Base-by-base conservation (phyloP, 2,329 filamentous ascomycete species). In the Epichloe hybrida region DNA sequence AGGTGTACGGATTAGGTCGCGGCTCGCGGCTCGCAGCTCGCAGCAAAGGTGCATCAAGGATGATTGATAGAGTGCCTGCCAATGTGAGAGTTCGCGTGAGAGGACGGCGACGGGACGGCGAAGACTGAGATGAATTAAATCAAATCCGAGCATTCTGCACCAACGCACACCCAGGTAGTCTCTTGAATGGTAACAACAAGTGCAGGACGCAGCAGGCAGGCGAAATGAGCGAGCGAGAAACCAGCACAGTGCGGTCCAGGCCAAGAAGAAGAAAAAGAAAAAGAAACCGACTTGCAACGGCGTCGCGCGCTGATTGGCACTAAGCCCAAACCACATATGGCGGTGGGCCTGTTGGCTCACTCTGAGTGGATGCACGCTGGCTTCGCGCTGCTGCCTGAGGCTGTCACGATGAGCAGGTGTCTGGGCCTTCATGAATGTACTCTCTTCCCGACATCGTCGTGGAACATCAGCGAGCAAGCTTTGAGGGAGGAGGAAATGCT, bases 361-460 rank as follows among this genome's bases (percentile, higher is more conserved):
- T 37, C 12, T 50, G 34, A 50, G 20, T 50, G 31, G 48, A 9
- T 31, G 39, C 21, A 40, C 11, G 7, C 1, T 34, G 9, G 39
- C 47, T 38, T 51, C 38, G 27, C 3, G 5, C 21, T 31, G 11
- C n/a, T 51, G 49, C 44, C 49, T 51, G 43, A 51, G 49, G 49
- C 36, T 5, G 9, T 6, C 3, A 36, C 20, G 21, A 9, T 12
- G 34, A 36, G 21, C n/a, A 21, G 23, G 23, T 27, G 23, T 6
- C 23, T 27, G 23, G 23, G 23, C 23, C 17, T 17, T 17, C 17
- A 17, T n/a, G n/a, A n/a, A n/a, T 17, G 17, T 17, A 17, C 17
- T 17, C 17, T 17, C 17, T 17, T 17, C 17, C 17, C 13, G 23
- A 46, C 13, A n/a, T 21, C 9, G 15, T 35, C n/a, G 21, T 35